Base-by-base conservation (phyloP, 2,329 filamentous ascomycete genomes). In the Fusarium beomiforme region DNA sequence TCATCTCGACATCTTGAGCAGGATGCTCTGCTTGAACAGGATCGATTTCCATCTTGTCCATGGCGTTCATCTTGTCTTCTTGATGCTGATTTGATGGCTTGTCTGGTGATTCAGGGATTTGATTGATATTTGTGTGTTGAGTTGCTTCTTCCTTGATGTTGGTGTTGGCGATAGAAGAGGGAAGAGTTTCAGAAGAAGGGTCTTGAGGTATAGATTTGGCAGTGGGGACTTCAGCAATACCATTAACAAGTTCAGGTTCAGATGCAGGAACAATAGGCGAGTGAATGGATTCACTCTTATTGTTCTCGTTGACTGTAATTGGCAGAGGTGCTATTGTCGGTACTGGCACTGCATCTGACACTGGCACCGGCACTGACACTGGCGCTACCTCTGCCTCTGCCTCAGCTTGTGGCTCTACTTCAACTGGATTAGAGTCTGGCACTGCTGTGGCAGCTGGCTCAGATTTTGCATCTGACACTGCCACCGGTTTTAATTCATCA, bases 31-130 rank as follows among this genome's bases (percentile, higher is more conserved):
- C 53, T 19, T 69, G 64, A 24, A 67, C 49, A 14, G 60, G 44
- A 42, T 73, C 73, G 37, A 75, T 58, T 7, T 75, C 74, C 71
- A 65, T 65, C 9, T 43, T 26, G 11, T 75, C 73, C 70, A 65
- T 65, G 14, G 47, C 21, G 16, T 73, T 68, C 71, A 76, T 75
- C 39, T 67, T 60, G 47, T 72, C 61, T 33, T 73, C 63, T 47
- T 61, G 60, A 8, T 37, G 46, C 26, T 55, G 46, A 31, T 58
- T 36, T 24, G 41, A 33, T 33, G 36, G 29, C 14, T 61, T 66
- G 10, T 49, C 43, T 24, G 72, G 50, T 16, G 70, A 64, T 39
- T 46, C 51, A 12, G 59, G 59, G 19, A 49, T 46, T 37, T 64
- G 44, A 26, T 68, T 54, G 41, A 51, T 29, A 14, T 54, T 42